These are phyloP conservation scores for Fraxinus paxiana DNA, from an alignment of 305 asterid species.

Conservation along the genomic window DNA sequence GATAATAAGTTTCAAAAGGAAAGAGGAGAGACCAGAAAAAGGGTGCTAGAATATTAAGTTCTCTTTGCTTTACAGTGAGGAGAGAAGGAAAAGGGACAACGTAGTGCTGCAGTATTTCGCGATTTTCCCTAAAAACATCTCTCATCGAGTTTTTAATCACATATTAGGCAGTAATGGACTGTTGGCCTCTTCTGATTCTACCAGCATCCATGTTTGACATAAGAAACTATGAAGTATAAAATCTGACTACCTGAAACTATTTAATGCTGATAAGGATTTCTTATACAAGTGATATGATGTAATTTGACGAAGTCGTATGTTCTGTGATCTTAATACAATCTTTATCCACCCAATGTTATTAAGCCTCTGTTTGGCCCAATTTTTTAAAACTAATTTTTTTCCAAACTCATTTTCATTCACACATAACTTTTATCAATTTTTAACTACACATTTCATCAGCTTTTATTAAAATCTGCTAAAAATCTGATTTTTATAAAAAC, in stretches of 20 bases:
- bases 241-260: not conserved
- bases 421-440: not conserved
- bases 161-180: not conserved
- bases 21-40: not conserved
- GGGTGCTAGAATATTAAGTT: not conserved
- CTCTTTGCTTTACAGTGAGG: not conserved
- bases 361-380: not conserved
- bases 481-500: not conserved
- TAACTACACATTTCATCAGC: not conserved
- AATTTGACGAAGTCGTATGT: not conserved
- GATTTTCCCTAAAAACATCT: not conserved
- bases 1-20: not conserved
- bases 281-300: not conserved
- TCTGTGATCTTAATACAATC: not conserved
- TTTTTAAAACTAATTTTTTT: not conserved
- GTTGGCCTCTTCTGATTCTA: not conserved
- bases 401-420: not conserved
- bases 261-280: not conserved
- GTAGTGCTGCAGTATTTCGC: not conserved
- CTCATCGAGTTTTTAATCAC: not conserved
- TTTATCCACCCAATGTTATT: not conserved
- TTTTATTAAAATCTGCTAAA: not conserved
- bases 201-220: not conserved
- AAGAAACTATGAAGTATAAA: not conserved
- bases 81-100: not conserved